phyloP scores from a whole-genome alignment of 768 basidiomycete genomes.

The Lactarius pseudohatsudake region DNA sequence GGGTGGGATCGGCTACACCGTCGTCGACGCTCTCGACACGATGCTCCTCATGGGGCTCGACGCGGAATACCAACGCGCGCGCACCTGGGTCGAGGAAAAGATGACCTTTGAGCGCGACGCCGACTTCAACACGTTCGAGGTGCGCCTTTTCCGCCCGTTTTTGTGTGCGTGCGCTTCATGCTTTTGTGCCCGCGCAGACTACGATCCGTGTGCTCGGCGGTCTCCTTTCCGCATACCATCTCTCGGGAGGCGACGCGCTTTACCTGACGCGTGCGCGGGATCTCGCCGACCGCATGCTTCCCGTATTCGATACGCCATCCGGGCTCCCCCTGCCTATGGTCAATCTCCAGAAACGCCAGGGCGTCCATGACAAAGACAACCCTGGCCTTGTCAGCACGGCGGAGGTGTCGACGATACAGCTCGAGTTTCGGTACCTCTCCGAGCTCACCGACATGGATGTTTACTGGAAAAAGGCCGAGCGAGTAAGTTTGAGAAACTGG shows the following conservation, averaged over 20 bases:
- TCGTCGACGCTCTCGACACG: constrained; percentile 85
- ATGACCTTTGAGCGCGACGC: constrained; percentile 78
- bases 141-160: constrained; percentile 37
- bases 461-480: constrained; percentile 83
- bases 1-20: constrained; percentile 84
- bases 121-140: constrained; percentile 89
- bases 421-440: constrained; percentile 89
- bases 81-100: constrained; percentile 69
- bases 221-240: constrained; percentile 80
- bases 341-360: constrained; percentile 65
- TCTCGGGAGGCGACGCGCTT: constrained; percentile 64
- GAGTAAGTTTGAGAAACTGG: constrained; percentile 41
- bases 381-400: constrained; percentile 71
- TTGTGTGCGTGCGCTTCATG: background rate
- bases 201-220: constrained; percentile 93
- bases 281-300: constrained; percentile 81
- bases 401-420: constrained; percentile 84
- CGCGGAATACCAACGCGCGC: constrained; percentile 75
- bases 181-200: constrained; percentile 49
- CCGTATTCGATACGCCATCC: constrained; percentile 76
- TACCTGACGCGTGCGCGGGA: constrained; percentile 79
- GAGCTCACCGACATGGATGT: constrained; percentile 69
- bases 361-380: constrained; percentile 59
- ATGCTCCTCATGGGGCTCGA: constrained; percentile 82
- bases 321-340: constrained; percentile 81